Base-by-base conservation (phyloP, 257 asterid species). In the Hygrophila difformis region DNA sequence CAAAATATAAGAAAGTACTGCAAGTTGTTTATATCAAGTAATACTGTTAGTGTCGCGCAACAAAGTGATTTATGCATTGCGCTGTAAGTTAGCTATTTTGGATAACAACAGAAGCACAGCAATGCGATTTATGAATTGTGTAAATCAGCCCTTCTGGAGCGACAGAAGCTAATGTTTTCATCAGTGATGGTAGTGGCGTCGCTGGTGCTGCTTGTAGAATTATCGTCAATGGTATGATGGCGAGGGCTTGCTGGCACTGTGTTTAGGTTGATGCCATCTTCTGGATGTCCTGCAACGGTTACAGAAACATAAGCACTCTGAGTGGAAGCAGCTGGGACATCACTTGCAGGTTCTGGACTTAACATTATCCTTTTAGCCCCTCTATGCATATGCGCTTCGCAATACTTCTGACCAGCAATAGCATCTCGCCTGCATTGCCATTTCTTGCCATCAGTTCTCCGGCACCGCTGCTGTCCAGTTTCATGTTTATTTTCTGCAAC, bases 371-470 rank as follows among this genome's bases (percentile, higher is more conserved):
- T 67, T 51, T 76, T 76, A 16, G 70, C 66, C 50, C 92, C 93
- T 59, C 94, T 71, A 66, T 75, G 78, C 75, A 79, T 47, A 76
- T 84, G 92, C 2, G 43, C 47, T 53, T 72, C 69, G 15, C 94
- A 84, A 41, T 69, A 79, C 64, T 72, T 77, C 53, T 72, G 81
- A 14, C 39, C 40, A 12, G 60, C 74, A 22, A 77, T 44, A 6
- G 66, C 77, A 9, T 55, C 53, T 57, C 41, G 65, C 49, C 68
- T 59, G 58, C 94, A 79, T 65, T 68, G 73, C 93, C 94, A 77
- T 72, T 65, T 80, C 62, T 70, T 74, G 37, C 94, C 94, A 57
- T 83, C 92, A 3, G 84, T 79, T 83, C 94, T 74, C 38, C 62
- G 56, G 78, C 94, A 83, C 59, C 94, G 68, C 56, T 34, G 52